Conservation (phyloP, 2,329 filamentous ascomycete species). For the Botrytis elliptica region DNA sequence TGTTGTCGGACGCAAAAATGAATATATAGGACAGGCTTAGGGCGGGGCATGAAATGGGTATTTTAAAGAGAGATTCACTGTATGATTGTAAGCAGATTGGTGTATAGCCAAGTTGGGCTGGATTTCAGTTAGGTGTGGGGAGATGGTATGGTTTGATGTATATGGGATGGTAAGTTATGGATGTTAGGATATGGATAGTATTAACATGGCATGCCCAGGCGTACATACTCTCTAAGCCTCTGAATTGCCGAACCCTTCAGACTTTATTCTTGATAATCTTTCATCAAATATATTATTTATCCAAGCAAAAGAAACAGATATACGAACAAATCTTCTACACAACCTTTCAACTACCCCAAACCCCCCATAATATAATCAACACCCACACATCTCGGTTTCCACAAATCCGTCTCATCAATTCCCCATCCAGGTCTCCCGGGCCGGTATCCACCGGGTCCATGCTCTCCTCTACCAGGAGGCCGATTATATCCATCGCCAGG, state of each 20-base stretch:
- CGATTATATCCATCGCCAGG: conserved; percentile 19
- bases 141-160: neutral
- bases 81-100: neutral
- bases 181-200: neutral
- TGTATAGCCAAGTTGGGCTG: neutral
- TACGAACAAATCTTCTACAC: neutral
- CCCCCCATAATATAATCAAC: conserved; percentile 29
- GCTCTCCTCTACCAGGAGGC: conserved; percentile 21
- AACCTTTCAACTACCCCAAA: neutral
- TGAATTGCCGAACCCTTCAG: neutral
- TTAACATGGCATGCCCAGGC: neutral
- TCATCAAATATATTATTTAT: neutral
- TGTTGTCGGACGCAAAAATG: neutral
- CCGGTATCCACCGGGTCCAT: neutral
- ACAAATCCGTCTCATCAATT: conserved; percentile 31
- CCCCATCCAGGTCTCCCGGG: conserved; percentile 17
- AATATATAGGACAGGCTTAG: neutral
- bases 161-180: neutral
- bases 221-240: neutral
- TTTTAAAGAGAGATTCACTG: neutral
- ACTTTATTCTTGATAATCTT: no score
- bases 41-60: neutral
- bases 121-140: neutral
- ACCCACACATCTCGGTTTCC: conserved; percentile 35
- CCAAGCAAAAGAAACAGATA: neutral